Percentiles rank a stretch among this genome's conserved stretches.
Evolutionary conservation across 2,329 filamentous ascomycete genomes (phyloP).

Genomic region (Arthrobotrys entomopaga): DNA sequence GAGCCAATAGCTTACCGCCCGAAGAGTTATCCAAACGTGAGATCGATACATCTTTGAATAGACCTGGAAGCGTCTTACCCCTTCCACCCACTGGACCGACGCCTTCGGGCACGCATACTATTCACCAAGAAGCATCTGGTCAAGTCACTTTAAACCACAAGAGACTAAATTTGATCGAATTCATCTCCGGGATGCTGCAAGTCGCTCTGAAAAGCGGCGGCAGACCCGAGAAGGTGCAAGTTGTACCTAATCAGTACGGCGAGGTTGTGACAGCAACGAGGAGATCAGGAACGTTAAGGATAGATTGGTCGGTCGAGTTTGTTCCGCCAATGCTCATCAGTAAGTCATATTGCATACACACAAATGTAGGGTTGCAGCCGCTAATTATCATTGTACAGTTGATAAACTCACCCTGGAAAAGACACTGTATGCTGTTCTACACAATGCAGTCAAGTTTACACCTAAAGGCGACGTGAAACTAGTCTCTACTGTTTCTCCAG

Average conservation of each 20-base stretch:
- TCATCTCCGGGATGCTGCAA: constrained; percentile 54
- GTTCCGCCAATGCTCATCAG: constrained; percentile 68
- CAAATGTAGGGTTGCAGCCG: not conserved
- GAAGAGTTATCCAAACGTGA: constrained; percentile 46
- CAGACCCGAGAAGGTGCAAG: constrained; percentile 48
- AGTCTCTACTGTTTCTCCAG: constrained; percentile 61
- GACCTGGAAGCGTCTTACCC: constrained; percentile 49
- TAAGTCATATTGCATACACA: constrained; percentile 56
- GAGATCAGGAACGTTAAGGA: constrained; percentile 45
- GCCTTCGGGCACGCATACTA: constrained; percentile 52
- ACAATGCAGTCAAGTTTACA: constrained; percentile 78
- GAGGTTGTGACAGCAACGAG: constrained; percentile 51
- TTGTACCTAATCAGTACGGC: constrained; percentile 40
- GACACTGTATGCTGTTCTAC: constrained; percentile 67
- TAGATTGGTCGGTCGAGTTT: constrained; percentile 63
- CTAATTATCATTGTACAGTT: constrained; percentile 30
- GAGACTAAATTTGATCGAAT: constrained; percentile 54
- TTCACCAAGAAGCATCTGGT: constrained; percentile 54
- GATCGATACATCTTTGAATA: constrained; percentile 48
- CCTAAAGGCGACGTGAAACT: constrained; percentile 72
- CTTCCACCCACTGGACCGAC: constrained; percentile 50
- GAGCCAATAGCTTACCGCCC: constrained; percentile 49
- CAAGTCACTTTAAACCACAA: constrained; percentile 53
- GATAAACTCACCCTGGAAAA: constrained; percentile 61
- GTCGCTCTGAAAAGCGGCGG: constrained; percentile 52